Base-by-base conservation (phyloP, 305 asterid genomes). In the Fraxinus ornus region DNA sequence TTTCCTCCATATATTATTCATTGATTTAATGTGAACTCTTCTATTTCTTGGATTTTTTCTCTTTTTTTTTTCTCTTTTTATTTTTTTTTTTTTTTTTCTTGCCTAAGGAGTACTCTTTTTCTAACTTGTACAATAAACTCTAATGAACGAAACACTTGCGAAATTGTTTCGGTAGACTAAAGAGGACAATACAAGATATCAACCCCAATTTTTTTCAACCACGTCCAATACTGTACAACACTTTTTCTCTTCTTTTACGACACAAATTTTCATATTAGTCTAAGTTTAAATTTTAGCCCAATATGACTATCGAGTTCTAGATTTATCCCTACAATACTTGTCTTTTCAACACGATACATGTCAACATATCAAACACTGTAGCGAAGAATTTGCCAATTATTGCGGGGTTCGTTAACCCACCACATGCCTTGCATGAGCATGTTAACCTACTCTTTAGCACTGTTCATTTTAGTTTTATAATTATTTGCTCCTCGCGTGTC, bases 351-450 rank as follows among this genome's bases (percentile, higher is more conserved):
- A 55, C 1, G 10, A 0, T n/a, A 2, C 10, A n/a, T 3, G 22
- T 15, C 64, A 15, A 49, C 21, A 17, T 49, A 15, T n/a, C 64
- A 55, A 55, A 55, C 1, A 10, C 3, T 0, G 8, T 49, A 49
- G 24, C 66, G 5, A 55, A 1, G 24, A 55, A 15, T 49, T n/a
- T 55, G 66, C 26, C 66, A 55, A 55, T 55, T 55, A n/a, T 55
- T 55, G 66, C 2, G 66, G 66, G 24, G 26, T n/a, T 17, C 6
- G 64, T 55, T 49, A 49, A n/a, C 10, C 64, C 64, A 55, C 64
- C 64, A n/a, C 26, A 52, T 66, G 79, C 21, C 13, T 19, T 30
- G 78, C 78, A 82, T 66, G 80, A 76, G 15, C 55, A 26, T 12
- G 36, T 17, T 13, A 7, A 28, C 78, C 60, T 82, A n/a, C 13